Evolutionary conservation across 1,284 basidiomycete species (phyloP).

Genomic region (Amylostereum areolatum): DNA sequence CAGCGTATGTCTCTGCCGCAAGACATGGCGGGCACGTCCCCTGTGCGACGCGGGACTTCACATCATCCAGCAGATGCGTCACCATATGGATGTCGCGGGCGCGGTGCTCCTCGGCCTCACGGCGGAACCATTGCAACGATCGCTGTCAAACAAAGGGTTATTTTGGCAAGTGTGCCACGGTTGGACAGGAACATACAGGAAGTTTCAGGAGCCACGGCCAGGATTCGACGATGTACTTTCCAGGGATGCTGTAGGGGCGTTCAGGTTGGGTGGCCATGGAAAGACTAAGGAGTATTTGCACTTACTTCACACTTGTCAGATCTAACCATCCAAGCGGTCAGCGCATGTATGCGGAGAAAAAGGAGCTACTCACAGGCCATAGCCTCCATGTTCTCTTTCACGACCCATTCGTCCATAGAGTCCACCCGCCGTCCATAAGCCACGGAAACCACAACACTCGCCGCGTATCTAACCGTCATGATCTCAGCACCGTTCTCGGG

Average conservation of each 20-base stretch:
- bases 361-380: constrained; percentile 33
- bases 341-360: neutral
- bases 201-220: constrained; percentile 44
- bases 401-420: constrained; percentile 39
- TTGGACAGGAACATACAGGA: constrained; percentile 21
- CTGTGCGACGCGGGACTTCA: constrained; percentile 35
- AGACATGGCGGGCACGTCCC: constrained; percentile 39
- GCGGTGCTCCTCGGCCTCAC: constrained; percentile 32
- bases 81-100: constrained; percentile 37
- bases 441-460: constrained; percentile 39
- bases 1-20: constrained; percentile 33
- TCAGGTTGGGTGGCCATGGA: neutral
- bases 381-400: constrained; percentile 36
- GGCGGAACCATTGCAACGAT: constrained; percentile 38
- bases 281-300: neutral
- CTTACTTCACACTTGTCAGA: constrained; percentile 26
- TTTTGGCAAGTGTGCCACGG: neutral
- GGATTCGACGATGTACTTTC: constrained; percentile 47
- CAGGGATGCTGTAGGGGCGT: constrained; percentile 35
- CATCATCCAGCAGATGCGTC: constrained; percentile 37
- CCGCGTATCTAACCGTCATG: constrained; percentile 30
- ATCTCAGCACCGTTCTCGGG: neutral
- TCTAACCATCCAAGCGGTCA: constrained; percentile 32
- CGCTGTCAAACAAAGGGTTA: constrained; percentile 13
- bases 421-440: constrained; percentile 41